A percentile compares a stretch with the other conserved stretches of the same genome.
Conservation (phyloP, 805 yeast species). For the Candida insectorum region DNA sequence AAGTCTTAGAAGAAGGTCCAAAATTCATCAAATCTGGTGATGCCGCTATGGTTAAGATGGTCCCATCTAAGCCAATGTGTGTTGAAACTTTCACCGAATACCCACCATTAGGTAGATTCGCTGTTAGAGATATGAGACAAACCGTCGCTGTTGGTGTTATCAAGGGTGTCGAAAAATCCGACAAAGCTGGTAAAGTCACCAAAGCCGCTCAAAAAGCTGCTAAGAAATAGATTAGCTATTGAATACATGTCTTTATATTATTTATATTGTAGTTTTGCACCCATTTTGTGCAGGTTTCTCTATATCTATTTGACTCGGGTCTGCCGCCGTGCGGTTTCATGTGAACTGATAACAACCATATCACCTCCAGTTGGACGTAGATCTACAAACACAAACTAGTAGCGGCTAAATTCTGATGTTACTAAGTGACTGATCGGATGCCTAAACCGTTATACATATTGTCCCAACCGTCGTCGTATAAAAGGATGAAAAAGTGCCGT, state of each 20-base stretch:
- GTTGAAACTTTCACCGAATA: conserved; percentile 43
- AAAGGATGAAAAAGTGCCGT: neutral
- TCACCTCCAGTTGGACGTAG: too few relatives aligned
- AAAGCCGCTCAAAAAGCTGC: conserved; percentile 47
- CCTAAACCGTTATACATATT: neutral
- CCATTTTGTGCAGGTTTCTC: neutral
- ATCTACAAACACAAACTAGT: too few relatives aligned
- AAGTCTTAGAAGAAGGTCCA: conserved; percentile 30
- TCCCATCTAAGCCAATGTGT: conserved; percentile 43
- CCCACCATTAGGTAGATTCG: conserved; percentile 47
- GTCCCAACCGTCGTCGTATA: neutral
- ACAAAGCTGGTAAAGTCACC: conserved; percentile 49
- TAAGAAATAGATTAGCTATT: conserved; percentile 36
- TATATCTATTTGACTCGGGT: conserved; percentile 2
- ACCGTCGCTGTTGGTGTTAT: conserved; percentile 99
- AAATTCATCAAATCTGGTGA: conserved; percentile 30
- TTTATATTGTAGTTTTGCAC: neutral
- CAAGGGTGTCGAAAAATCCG: conserved; percentile 58
- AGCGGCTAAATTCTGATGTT: too few relatives aligned
- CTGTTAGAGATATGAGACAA: conserved; percentile 99
- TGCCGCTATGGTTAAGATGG: conserved; percentile 37
- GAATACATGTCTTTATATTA: too few relatives aligned
- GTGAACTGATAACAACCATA: too few relatives aligned
- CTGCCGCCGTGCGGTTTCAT: too few relatives aligned
- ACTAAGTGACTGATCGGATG: too few relatives aligned